These are phyloP conservation scores for Prototheca wickerhamii DNA, from an alignment of 163 green algal genomes.

Conservation along the genomic window DNA sequence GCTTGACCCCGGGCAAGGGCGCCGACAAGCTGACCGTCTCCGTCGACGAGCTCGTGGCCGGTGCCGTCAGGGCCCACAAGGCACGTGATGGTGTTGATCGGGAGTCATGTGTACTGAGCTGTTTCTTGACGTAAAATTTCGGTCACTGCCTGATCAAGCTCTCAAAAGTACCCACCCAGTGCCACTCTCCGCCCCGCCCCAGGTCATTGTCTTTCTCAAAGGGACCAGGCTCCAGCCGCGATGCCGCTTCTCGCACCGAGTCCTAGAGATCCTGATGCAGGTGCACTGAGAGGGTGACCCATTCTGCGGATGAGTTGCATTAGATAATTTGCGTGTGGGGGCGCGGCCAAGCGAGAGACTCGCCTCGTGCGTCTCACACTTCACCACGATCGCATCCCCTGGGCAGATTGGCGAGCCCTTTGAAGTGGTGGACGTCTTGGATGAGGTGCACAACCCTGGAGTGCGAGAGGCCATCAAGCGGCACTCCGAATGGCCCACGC, in stretches of 20 bases:
- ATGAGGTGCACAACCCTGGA: slow-evolving; percentile 78
- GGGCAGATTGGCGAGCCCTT: slow-evolving; percentile 22
- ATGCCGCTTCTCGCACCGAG: slow-evolving; percentile 83
- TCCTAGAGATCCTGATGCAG: slow-evolving; percentile 67
- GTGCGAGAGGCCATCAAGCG: slow-evolving; percentile 83
- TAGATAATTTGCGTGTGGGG: too few relatives aligned
- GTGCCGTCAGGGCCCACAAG: slow-evolving; percentile 73
- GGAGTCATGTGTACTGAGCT: background rate
- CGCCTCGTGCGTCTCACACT: too few relatives aligned
- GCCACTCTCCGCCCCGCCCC: background rate
- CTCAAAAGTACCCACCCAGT: background rate
- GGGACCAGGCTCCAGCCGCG: slow-evolving; percentile 72
- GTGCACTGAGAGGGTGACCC: slow-evolving; percentile 37
- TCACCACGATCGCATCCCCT: too few relatives aligned
- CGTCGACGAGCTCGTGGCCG: slow-evolving; percentile 69
- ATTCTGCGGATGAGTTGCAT: background rate
- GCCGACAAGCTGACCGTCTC: slow-evolving; percentile 61
- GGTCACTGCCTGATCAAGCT: too few relatives aligned
- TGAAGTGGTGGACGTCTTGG: slow-evolving; percentile 72
- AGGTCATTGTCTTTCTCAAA: slow-evolving; percentile 87
- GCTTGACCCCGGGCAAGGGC: slow-evolving; percentile 78
- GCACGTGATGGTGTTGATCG: too few relatives aligned
- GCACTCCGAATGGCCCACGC: slow-evolving; percentile 89
- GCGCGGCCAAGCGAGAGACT: too few relatives aligned
- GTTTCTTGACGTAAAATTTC: too few relatives aligned